These are phyloP conservation scores for Phlyctochytrium planicorne DNA, from an alignment of 192 early-diverging fungal genomes.

Conservation along the genomic window DNA sequence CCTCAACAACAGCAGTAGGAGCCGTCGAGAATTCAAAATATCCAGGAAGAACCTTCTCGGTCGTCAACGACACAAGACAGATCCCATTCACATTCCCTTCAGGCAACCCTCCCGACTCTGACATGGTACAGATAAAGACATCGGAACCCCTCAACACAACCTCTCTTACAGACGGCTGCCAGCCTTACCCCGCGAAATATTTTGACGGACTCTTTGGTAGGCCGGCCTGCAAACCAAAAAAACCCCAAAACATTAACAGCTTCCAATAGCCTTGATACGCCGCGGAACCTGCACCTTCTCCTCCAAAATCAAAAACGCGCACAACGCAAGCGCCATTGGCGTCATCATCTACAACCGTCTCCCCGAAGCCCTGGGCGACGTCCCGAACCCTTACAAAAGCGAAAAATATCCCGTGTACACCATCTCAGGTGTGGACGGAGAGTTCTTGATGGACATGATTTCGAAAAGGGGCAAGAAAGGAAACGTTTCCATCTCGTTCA, in stretches of 20 bases:
- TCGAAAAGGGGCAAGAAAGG: conserved; percentile 2
- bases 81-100: neutral
- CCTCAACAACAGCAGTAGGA: neutral
- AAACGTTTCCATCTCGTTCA: conserved; percentile 4
- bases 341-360: conserved; percentile 32
- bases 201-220: conserved; percentile 6
- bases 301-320: conserved; percentile 52
- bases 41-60: neutral
- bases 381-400: neutral
- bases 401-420: conserved; percentile 8
- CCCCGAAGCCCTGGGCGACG: conserved; percentile 10
- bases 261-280: conserved; percentile 54
- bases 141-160: neutral
- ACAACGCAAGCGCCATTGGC: conserved; percentile 14
- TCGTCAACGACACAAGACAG: neutral
- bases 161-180: conserved; percentile 5
- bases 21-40: neutral
- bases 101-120: neutral
- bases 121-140: neutral
- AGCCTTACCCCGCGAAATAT: neutral
- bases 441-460: neutral
- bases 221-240: neutral
- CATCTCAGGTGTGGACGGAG: conserved; percentile 5
- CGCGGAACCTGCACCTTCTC: conserved; percentile 70
- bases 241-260: no score